Base-by-base conservation (phyloP, 768 basidiomycete genomes). In the Leccinum longicurvipes region DNA sequence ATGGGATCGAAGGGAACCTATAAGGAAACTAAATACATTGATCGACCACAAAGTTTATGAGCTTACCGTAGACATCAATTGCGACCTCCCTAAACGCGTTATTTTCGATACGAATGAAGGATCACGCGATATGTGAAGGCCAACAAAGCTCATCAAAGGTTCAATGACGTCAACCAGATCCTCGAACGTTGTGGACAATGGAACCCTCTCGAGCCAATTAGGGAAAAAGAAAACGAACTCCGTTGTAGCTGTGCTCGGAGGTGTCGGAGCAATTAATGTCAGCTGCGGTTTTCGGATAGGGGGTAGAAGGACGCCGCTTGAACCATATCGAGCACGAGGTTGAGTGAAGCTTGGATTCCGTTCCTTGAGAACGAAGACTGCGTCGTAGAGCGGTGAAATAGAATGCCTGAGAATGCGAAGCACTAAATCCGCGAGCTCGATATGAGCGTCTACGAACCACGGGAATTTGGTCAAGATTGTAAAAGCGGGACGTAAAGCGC, bases 151-250 rank as follows among this genome's bases (percentile, higher is more conserved):
- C 76, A 97, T 78, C 39, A 94, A 74, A 15, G 92, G 89, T 59
- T 93, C 85, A 25, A 92, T 79, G 44, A 93, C 82, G 63, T 84
- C 79, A 55, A 82, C 74, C 32, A 97, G 69, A 63, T 96, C 93
- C 42, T 86, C 85, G 49, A 84, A 67, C 0, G 76, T 75, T 7
- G 75, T 72, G 66, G 87, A 87, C 28, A 84, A 62, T 5, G 90
- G 91, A 28, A 95, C 74, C 48, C 80, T 78, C 45, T 87, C 81
- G 14, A 73, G 69, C 94, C 94, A 98, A 54, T 85, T 78, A 12
- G 92, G 89, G 69, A 87, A 96, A 79, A 97, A 98, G 77, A 91
- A 97, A 6, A 91, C 82, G 63, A 92, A 96, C 50, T 87, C 84
- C n/a, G 79, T 80, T 3, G 77, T 79, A 52, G 75, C 81, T 21